Base-by-base conservation (phyloP, 331 rosid species). In the Spiraea crenata region DNA sequence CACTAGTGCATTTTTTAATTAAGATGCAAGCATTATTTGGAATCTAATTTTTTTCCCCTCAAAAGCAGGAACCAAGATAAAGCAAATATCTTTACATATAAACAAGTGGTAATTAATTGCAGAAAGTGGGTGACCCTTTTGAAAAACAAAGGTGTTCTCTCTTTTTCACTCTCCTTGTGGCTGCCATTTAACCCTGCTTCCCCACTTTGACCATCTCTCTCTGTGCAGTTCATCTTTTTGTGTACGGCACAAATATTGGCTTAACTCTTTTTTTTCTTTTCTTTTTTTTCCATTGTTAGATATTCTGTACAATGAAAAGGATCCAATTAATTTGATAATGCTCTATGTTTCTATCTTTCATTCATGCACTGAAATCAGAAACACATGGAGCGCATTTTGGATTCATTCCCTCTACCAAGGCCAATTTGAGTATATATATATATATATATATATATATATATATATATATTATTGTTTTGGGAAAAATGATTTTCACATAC, bases 61-160 rank as follows among this genome's bases (percentile, higher is more conserved):
- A 88, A 86, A 91, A 88, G 92, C 76, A 81, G 87, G 80, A 76
- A 83, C 79, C 76, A 83, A 88, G 80, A 73, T 59, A 78, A 70
- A 77, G 84, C 57, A 56, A 63, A 78, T 68, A 48, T 72, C 79
- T 60, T 48, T 74, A 62, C 57, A 37, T 31, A 47, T 31, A 74
- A 63, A 54, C 40, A 72, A 70, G 31, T 58, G 19, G 41, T 66
- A 76, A 69, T 72, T 83, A 79, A 76, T 62, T 67, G 72, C 63
- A 74, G 83, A 88, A 88, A 91, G 89, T 79, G 74, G 86, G 82
- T 78, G 63, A 31, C 77, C 86, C 91, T 91, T 91, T 88, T 86
- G 76, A 82, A 85, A 76, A 80, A 82, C 61, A 84, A 64, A 82
- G 84, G 20, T 71, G 48, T 31, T 81, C 61, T 72, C 77, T 83